Conservation (phyloP, 2,329 filamentous ascomycete species). For the Sclerotinia trifoliorum region DNA sequence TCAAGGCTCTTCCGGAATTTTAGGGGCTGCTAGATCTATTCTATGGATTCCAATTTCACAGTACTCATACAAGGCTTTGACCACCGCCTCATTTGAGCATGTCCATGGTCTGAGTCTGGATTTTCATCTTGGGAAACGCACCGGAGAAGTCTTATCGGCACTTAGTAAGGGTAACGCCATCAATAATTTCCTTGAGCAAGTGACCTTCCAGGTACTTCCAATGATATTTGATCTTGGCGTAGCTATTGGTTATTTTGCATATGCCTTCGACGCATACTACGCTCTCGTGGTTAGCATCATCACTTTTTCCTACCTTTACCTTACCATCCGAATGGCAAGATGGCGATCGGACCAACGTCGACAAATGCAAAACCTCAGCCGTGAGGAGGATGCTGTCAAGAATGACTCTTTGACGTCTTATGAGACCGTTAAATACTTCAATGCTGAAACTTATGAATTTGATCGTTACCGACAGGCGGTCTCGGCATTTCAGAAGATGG, state of each 20-base stretch:
- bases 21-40: constrained; percentile 77
- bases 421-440: constrained; percentile 91
- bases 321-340: constrained; percentile 93
- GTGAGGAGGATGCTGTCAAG: constrained; percentile 95
- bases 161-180: constrained; percentile 95
- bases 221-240: constrained; percentile 90
- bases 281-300: constrained; percentile 86
- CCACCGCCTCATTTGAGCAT: constrained; percentile 94
- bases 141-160: constrained; percentile 91
- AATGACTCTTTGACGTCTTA: constrained; percentile 99
- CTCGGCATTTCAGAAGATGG: constrained; percentile 67
- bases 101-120: constrained; percentile 93
- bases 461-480: constrained; percentile 70
- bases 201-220: constrained; percentile 92
- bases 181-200: constrained; percentile 93
- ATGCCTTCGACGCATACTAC: constrained; percentile 82
- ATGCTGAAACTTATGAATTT: constrained; percentile 78
- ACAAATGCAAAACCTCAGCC: constrained; percentile 90
- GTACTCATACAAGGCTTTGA: constrained; percentile 92
- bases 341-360: constrained; percentile 88
- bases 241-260: constrained; percentile 77
- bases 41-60: constrained; percentile 97
- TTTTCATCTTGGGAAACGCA: constrained; percentile 95
- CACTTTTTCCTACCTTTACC: constrained; percentile 93
- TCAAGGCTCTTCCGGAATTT: constrained; percentile 83